Conservation (phyloP, 148 eudicot species). For the Polygonum aviculare region DNA sequence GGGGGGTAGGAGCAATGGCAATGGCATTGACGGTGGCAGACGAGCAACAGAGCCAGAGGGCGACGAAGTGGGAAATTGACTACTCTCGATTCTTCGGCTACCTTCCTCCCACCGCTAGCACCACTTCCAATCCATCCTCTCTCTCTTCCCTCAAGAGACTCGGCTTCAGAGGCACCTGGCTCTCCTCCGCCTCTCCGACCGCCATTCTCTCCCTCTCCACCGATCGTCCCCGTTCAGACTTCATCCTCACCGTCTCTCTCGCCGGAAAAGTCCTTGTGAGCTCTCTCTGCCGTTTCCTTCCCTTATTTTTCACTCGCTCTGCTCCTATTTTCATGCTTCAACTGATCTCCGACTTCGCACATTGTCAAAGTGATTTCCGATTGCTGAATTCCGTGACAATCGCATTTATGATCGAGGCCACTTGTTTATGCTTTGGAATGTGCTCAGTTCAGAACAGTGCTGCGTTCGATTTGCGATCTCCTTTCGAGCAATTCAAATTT, state of each 20-base stretch:
- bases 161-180: neutral
- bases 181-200: constrained; percentile 2
- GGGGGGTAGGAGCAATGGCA: neutral
- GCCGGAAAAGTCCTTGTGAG: constrained; percentile 34
- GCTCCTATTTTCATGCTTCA: neutral
- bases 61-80: neutral
- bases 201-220: constrained; percentile 4
- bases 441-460: neutral
- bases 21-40: neutral
- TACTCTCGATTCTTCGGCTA: constrained; percentile 3
- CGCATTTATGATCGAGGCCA: neutral
- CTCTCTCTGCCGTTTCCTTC: neutral
- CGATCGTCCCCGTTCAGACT: neutral
- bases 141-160: neutral
- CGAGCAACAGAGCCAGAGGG: neutral
- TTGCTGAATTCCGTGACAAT: neutral
- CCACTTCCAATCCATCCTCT: neutral
- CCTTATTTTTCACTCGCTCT: neutral
- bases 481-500: neutral
- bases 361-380: too few species aligned
- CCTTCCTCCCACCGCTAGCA: neutral
- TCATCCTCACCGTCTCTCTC: constrained; percentile 32
- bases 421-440: neutral
- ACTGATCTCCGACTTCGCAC: neutral
- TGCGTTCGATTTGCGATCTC: neutral